These are phyloP conservation scores for Piedraia hortae DNA, from an alignment of 2,329 filamentous ascomycete genomes.

Conservation along the genomic window DNA sequence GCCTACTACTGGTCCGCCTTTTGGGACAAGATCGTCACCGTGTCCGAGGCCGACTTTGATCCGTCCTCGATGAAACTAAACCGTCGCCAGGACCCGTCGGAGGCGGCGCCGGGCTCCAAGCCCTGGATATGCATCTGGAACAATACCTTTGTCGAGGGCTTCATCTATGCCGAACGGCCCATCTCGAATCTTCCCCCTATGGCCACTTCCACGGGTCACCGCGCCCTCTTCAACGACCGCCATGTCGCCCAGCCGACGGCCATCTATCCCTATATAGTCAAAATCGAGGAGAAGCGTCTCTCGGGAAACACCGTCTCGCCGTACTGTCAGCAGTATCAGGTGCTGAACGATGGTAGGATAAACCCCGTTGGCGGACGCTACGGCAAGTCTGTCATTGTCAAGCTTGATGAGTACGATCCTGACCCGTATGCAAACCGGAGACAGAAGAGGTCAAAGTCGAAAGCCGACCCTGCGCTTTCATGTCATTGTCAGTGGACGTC, in stretches of 20 bases:
- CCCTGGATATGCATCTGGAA: conserved; percentile 50
- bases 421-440: conserved; percentile 6
- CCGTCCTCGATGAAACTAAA: conserved; percentile 8
- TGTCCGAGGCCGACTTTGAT: conserved; percentile 10
- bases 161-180: conserved; percentile 31
- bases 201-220: conserved; percentile 3
- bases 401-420: conserved; percentile 17
- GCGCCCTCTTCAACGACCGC: conserved; percentile 2
- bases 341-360: conserved; percentile 24
- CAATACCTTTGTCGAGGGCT: conserved; percentile 35
- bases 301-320: conserved; percentile 18
- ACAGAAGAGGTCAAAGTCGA: conserved; percentile 4
- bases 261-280: conserved; percentile 27
- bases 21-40: conserved; percentile 37
- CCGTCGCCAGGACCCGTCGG: conserved; percentile 14
- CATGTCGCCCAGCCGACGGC: conserved; percentile 3
- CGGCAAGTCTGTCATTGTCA: conserved; percentile 13
- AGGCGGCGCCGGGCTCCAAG: conserved; percentile 25
- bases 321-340: conserved; percentile 37
- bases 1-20: conserved; percentile 33
- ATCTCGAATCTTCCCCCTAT: conserved; percentile 1
- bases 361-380: conserved; percentile 12
- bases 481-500: conserved; percentile 15
- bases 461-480: too few species aligned
- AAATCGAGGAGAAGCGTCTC: conserved; percentile 36